phyloP scores from a whole-genome alignment of 202 grass and related monocot species.

The Digitaria exilis region DNA sequence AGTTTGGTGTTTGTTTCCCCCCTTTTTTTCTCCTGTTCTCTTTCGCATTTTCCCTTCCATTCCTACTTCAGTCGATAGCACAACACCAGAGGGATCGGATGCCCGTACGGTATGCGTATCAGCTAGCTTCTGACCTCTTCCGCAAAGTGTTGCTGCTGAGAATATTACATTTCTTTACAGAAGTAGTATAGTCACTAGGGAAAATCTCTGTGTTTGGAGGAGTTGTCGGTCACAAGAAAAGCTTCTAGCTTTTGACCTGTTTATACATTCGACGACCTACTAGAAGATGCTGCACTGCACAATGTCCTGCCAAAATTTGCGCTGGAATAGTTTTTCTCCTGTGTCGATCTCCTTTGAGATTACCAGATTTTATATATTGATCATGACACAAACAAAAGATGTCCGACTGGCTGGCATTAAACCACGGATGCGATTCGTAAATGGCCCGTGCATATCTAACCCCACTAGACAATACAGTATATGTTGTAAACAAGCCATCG shows the following conservation, averaged over 20 bases:
- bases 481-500: not conserved
- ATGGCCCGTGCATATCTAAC: not conserved
- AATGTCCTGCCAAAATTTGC: not conserved
- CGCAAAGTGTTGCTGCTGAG: not conserved
- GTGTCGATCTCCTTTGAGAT: not conserved
- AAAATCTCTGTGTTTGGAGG: not conserved
- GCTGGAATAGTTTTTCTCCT: constrained; percentile 1
- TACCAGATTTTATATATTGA: not conserved
- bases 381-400: not conserved
- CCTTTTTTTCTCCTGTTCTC: not conserved
- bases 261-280: not conserved
- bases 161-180: not conserved
- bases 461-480: not conserved
- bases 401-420: not conserved
- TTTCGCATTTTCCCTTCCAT: not conserved
- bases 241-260: not conserved
- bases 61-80: not conserved
- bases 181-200: not conserved
- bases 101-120: not conserved
- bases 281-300: not conserved
- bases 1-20: not conserved
- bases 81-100: not conserved
- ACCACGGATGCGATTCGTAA: not conserved
- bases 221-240: not conserved
- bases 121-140: not conserved